Evolutionary conservation across 306 rosid species (phyloP), one percentile per base, ranked within the genome.

Genomic region (Rosa multiflora): DNA sequence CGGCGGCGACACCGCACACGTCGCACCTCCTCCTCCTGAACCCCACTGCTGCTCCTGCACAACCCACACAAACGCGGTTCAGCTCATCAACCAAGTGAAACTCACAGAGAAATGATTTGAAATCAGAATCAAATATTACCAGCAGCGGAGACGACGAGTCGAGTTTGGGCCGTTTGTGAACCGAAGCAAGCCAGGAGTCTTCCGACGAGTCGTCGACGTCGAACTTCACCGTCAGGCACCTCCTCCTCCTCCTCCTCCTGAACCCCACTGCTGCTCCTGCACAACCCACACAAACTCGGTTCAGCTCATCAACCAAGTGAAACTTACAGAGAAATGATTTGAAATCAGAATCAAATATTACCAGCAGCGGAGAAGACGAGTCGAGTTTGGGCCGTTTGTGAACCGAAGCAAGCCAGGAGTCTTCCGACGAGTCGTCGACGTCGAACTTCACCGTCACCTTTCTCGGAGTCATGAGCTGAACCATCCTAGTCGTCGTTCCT

Each of bases 381-480:
- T 82, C 89, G 35, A 73, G 67, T 64, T 78, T 89, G 76, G 87
- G 82, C 40, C 91, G 89, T 79, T 90, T 92, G 58, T 70, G 83
- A 83, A 82, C 72, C 87, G 83, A 53, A 9, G 78, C 82, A 12
- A 82, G 23, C 29, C 81, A 82, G 51, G 81, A 69, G 67, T 83
- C 82, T 5, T 68, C 32, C 48, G 84, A 79, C 63, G 84, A 79
- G 32, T 76, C 91, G 32, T 89, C 90, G 43, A 77, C 7, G 76
- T 92, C 96, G 56, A 81, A 21, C 79, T 90, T 92, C 52, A 90
- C 78, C 53, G 73, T 14, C 23, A 81, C 88, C 71, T 83, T 87
- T 32, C 86, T 87, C 49, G 84, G 67, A 44, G 68, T 77, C 95
- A 92, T 92, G 39, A 80, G 52, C 78, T 90, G 97, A 82, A 92